Evolutionary conservation across 192 early-diverging fungal genomes (phyloP).

Genomic region (Umbelopsis sp.): DNA sequence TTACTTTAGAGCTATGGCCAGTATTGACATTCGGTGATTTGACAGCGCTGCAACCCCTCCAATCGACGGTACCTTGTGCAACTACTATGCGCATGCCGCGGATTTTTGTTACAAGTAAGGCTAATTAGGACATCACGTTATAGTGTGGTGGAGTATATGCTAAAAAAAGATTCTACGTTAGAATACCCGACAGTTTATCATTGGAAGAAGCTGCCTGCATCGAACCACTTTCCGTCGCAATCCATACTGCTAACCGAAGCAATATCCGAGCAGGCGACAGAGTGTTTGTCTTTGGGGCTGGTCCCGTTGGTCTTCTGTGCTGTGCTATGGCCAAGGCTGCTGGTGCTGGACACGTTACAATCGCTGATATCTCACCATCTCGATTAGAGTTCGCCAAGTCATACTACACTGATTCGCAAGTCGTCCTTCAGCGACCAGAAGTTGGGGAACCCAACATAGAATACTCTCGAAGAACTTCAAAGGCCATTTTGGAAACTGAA

Average conservation of each 20-base stretch:
- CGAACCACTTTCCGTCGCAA: conserved; percentile 46
- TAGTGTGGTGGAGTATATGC: not conserved
- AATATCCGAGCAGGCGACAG: conserved; percentile 36
- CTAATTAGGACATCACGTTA: not conserved
- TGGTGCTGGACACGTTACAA: conserved; percentile 40
- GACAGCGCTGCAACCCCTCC: conserved; percentile 47
- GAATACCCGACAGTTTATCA: conserved; percentile 40
- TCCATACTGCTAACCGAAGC: conserved; percentile 40
- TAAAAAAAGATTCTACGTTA: not conserved
- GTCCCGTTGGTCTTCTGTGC: conserved; percentile 43
- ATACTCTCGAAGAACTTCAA: conserved; percentile 26
- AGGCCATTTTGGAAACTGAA: conserved; percentile 23
- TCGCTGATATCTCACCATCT: conserved; percentile 35
- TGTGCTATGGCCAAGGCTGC: conserved; percentile 46
- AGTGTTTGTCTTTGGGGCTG: conserved; percentile 50
- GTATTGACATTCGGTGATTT: not conserved
- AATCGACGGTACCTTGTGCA: conserved; percentile 44
- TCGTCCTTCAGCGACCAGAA: conserved; percentile 21
- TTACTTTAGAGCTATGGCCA: not conserved
- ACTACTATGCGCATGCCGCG: conserved; percentile 43
- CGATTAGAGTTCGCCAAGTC: conserved; percentile 44
- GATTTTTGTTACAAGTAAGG: conserved; percentile 46
- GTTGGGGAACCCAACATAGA: conserved; percentile 36
- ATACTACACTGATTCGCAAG: conserved; percentile 34
- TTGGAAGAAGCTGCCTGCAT: conserved; percentile 46